A percentile compares a stretch with the other conserved stretches of the same genome.
Conservation (phyloP, 352 stramenopile genomes). For the Globisporangium spinosum region DNA sequence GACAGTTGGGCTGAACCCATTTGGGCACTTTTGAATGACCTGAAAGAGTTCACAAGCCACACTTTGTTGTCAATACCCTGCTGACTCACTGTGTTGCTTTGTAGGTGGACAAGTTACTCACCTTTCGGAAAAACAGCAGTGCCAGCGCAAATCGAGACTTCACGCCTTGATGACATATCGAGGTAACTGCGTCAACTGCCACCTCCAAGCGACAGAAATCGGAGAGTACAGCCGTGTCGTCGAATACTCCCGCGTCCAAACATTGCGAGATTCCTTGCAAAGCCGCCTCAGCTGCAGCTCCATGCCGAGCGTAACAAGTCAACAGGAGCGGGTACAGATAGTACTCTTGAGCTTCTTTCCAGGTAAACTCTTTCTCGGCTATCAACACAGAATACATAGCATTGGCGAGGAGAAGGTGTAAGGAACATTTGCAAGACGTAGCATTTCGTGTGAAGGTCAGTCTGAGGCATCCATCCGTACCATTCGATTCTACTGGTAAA, state of each 20-base stretch:
- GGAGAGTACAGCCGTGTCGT: slow-evolving; percentile 24
- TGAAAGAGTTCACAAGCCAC: slow-evolving; percentile 12
- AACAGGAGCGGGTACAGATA: slow-evolving; percentile 79
- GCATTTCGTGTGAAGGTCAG: not conserved
- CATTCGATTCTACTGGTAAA: not conserved
- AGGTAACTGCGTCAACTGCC: slow-evolving; percentile 57
- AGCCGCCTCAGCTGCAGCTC: slow-evolving; percentile 44
- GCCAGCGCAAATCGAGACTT: slow-evolving; percentile 59
- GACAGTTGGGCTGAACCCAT: slow-evolving; percentile 36
- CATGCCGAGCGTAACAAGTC: slow-evolving; percentile 74
- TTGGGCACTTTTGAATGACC: slow-evolving; percentile 46
- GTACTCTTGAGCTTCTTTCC: slow-evolving; percentile 40
- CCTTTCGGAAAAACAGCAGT: slow-evolving; percentile 70
- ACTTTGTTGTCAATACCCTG: not conserved
- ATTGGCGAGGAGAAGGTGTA: not conserved
- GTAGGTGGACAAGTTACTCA: slow-evolving; percentile 5
- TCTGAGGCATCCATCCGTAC: not conserved
- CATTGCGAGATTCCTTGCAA: slow-evolving; percentile 52
- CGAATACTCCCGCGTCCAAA: slow-evolving; percentile 58
- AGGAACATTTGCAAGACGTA: not conserved
- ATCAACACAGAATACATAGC: not conserved
- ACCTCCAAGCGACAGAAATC: slow-evolving; percentile 48
- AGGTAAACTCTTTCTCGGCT: slow-evolving; percentile 7
- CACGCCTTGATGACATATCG: slow-evolving; percentile 75
- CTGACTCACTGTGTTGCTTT: not conserved